These are phyloP conservation scores for Astrothelium subdiscretum DNA, from an alignment of 495 filamentous ascomycete species.

Conservation along the genomic window DNA sequence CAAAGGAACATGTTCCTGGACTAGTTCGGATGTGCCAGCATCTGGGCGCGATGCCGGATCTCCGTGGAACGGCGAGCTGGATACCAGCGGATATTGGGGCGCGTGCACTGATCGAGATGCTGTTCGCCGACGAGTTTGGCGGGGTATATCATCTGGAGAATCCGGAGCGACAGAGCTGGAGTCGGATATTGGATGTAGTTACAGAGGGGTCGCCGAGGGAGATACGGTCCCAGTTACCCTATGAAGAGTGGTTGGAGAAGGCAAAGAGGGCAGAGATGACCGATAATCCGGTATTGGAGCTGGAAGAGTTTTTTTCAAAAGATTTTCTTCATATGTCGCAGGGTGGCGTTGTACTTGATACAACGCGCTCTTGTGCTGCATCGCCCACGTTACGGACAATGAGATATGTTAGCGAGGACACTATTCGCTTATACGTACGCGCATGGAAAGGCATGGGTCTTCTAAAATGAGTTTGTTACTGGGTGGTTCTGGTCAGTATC, in stretches of 20 bases:
- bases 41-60: not conserved
- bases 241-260: not conserved
- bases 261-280: no score
- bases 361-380: no score
- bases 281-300: not conserved
- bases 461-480: no score
- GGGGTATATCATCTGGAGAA: not conserved
- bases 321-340: not conserved
- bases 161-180: not conserved
- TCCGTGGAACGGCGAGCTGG: not conserved
- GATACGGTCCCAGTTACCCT: not conserved
- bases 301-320: not conserved
- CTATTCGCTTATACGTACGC: not conserved
- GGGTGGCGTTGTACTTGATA: not conserved
- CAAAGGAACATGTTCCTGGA: not conserved
- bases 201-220: not conserved
- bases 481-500: no score
- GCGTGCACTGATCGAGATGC: not conserved
- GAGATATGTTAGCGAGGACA: not conserved
- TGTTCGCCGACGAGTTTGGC: not conserved
- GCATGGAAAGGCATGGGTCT: not conserved
- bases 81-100: not conserved
- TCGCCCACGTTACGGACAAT: not conserved
- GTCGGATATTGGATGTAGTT: not conserved
- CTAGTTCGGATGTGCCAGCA: not conserved